Evolutionary conservation across 352 stramenopile species (phyloP), one percentile per base, ranked within the genome.

Genomic region (Pythium aquatile): DNA sequence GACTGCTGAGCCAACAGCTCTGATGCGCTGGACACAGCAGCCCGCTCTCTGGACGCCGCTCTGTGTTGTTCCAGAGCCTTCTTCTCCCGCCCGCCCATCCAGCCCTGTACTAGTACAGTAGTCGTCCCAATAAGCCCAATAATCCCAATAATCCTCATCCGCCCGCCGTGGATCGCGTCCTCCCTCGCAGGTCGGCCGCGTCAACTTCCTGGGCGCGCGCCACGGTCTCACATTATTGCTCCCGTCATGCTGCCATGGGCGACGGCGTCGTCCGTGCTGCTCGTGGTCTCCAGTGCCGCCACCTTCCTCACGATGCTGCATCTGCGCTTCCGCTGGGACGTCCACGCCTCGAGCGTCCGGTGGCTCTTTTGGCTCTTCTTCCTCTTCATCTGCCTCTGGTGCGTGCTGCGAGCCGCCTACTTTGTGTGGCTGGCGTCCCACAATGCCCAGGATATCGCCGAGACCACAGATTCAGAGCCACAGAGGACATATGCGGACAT

Each of bases 311-410:
- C 58, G 17, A 71, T 67, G 65, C 20, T 71, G 16, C 57, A 70
- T 28, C 39, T 66, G 53, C 65, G 65, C 24, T 55, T 26, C 33
- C 58, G 54, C 26, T 72, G 58, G 65, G 65, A 72, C 48, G 65
- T 67, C 24, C 58, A 67, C 26, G 65, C 42, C 7, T 72, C 53
- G 24, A 82, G 77, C 24, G 79, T 88, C 11, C 77, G 79, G 13
- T 88, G 77, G 77, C 70, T 88, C 51, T 88, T 88, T 58, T 81
- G 79, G 57, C 26, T 75, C 55, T 85, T 88, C 42, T 86, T 88
- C 63, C 33, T 83, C 5, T 84, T 77, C 32, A 39, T 85, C 13
- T 79, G 58, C 62, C 47, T 79, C 29, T 81, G 79, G 68, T 77
- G 69, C 49, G 69, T 28, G 9, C 44, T 71, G 47, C 77, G 77